Evolutionary conservation across 139 green algal species (phyloP).

Genomic region (Picochlorum sp.): DNA sequence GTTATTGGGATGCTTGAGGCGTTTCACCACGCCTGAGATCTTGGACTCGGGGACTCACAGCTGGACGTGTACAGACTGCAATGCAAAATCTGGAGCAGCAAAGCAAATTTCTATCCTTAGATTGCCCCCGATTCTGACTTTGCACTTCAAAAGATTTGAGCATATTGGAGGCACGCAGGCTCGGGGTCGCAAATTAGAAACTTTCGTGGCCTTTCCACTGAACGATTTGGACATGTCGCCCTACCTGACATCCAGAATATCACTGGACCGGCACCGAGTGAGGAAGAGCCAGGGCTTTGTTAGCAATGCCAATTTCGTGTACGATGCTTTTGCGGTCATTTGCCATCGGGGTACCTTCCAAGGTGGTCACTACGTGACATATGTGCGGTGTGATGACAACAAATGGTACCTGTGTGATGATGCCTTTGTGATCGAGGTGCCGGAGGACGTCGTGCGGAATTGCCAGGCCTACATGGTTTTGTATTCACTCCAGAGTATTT

Average conservation of each 20-base stretch:
- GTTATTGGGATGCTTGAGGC: constrained; percentile 62
- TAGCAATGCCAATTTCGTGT: constrained; percentile 20
- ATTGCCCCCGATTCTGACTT: constrained; percentile 72
- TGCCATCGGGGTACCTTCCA: constrained; percentile 58
- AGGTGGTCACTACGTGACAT: constrained; percentile 80
- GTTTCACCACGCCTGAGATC: constrained; percentile 60
- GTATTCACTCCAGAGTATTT: constrained; percentile 37
- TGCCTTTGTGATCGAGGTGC: constrained; percentile 48
- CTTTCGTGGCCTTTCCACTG: constrained; percentile 61
- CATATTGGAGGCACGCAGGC: constrained; percentile 27
- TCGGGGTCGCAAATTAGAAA: constrained; percentile 60
- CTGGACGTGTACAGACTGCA: constrained; percentile 53
- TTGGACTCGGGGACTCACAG: constrained; percentile 21
- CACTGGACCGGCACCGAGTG: not conserved
- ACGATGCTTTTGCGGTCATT: constrained; percentile 79
- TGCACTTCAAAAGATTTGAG: constrained; percentile 92
- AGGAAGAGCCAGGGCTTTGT: not conserved
- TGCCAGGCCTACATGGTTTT: constrained; percentile 87
- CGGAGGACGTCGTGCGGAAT: constrained; percentile 47
- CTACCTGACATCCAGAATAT: constrained; percentile 42
- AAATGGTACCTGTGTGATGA: constrained; percentile 84
- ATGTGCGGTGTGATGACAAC: constrained; percentile 37
- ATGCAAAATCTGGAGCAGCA: constrained; percentile 19
- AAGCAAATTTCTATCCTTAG: constrained; percentile 83
- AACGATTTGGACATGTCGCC: constrained; percentile 66